Evolutionary conservation across 805 yeast genomes (phyloP).

Genomic region (Kregervanrija delftensis): DNA sequence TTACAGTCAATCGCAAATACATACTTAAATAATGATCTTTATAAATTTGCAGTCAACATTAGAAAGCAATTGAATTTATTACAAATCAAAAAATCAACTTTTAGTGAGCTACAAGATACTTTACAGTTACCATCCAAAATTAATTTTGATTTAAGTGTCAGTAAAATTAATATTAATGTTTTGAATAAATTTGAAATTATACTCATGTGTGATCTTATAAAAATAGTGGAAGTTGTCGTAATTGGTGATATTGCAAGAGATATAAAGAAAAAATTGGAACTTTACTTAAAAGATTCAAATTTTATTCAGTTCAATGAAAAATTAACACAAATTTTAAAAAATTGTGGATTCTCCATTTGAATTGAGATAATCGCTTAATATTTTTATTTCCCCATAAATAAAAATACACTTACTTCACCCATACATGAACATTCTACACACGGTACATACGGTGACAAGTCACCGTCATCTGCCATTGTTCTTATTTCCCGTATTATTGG

Average conservation of each 20-base stretch:
- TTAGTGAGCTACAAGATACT: conserved; percentile 10
- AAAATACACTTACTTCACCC: too few species aligned
- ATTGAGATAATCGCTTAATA: too few species aligned
- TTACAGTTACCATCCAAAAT: conserved; percentile 12
- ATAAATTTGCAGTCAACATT: conserved; percentile 20
- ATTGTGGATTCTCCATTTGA: conserved; percentile 7
- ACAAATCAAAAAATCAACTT: conserved; percentile 15
- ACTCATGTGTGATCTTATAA: conserved; percentile 17
- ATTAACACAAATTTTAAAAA: conserved; percentile 11
- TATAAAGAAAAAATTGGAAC: conserved; percentile 11
- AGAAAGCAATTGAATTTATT: conserved; percentile 20
- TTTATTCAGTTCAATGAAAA: conserved; percentile 10
- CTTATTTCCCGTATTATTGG: too few species aligned
- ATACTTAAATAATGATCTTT: conserved; percentile 20
- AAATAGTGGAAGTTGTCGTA: conserved; percentile 14
- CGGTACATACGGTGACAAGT: too few species aligned
- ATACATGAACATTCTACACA: too few species aligned
- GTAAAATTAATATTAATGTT: conserved; percentile 20
- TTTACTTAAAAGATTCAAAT: conserved; percentile 13
- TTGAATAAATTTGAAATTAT: conserved; percentile 13
- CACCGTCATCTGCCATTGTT: too few species aligned
- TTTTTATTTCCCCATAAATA: too few species aligned
- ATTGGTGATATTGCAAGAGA: conserved; percentile 6
- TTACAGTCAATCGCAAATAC: conserved; percentile 16
- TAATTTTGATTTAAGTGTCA: conserved; percentile 22